A percentile compares a stretch with the other conserved stretches of the same genome.
These are phyloP conservation scores for Diaporthe amygdali DNA, from an alignment of 2,329 filamentous ascomycete genomes.

Conservation along the genomic window DNA sequence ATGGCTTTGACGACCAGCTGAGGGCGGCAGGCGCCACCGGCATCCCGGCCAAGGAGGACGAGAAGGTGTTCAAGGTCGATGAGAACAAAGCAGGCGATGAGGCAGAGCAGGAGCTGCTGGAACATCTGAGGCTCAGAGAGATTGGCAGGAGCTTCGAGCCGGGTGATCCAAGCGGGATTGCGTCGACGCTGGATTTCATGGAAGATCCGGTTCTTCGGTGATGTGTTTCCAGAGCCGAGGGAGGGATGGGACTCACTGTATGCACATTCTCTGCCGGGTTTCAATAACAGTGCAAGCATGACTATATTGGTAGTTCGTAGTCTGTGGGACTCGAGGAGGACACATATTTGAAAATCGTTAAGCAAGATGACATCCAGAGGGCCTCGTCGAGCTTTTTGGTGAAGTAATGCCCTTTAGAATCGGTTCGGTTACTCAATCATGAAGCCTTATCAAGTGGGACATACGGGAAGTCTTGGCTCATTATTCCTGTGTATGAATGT, in stretches of 20 bases:
- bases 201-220: constrained; percentile 24
- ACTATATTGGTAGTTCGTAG: no score
- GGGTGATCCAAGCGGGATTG: constrained; percentile 18
- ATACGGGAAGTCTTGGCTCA: no score
- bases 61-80: constrained; percentile 38
- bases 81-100: constrained; percentile 38
- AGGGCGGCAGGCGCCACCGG: constrained; percentile 40
- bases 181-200: constrained; percentile 29
- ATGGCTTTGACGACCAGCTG: constrained; percentile 60
- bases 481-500: no score
- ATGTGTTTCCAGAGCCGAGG: neutral
- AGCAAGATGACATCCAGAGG: no score
- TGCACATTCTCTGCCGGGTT: neutral
- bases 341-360: neutral
- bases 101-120: constrained; percentile 38
- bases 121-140: constrained; percentile 36
- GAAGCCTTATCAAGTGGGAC: no score
- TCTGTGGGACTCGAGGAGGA: neutral
- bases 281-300: neutral
- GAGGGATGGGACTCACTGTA: neutral
- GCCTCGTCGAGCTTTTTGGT: no score
- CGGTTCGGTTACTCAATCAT: no score
- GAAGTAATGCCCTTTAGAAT: no score
- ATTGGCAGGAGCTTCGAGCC: constrained; percentile 3
- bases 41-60: constrained; percentile 30